Conservation (phyloP, 176 grass and related monocot species). For the Oryza rufipogon region DNA sequence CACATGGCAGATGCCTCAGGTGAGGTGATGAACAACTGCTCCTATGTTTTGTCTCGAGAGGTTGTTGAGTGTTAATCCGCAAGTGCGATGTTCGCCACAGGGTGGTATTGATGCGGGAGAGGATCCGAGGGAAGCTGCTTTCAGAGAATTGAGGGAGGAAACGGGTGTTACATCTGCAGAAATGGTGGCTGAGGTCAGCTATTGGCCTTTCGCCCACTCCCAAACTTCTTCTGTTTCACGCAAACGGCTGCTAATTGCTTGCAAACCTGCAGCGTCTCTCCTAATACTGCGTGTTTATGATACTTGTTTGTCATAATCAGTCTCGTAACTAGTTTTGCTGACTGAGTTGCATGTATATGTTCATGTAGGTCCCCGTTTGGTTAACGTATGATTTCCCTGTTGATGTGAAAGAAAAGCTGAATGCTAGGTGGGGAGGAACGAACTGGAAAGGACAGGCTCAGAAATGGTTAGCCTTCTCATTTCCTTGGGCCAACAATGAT, state of each 20-base stretch:
- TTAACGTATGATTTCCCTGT: slow-evolving; percentile 86
- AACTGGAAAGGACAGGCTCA: slow-evolving; percentile 93
- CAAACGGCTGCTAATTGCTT: not conserved
- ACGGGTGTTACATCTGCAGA: slow-evolving; percentile 84
- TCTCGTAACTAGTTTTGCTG: not conserved
- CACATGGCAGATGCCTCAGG: slow-evolving; percentile 98
- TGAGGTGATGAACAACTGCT: slow-evolving; percentile 47
- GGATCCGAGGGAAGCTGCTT: slow-evolving; percentile 67
- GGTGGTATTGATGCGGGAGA: slow-evolving; percentile 85
- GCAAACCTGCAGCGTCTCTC: not conserved
- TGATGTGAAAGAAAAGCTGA: slow-evolving; percentile 68
- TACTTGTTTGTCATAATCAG: too few relatives aligned
- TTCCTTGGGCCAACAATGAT: slow-evolving; percentile 16
- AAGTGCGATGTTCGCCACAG: not conserved
- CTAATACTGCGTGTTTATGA: not conserved
- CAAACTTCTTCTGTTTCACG: not conserved
- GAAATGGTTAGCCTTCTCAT: slow-evolving; percentile 59
- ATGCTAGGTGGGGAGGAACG: slow-evolving; percentile 77
- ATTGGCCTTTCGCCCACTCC: not conserved
- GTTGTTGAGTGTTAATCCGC: not conserved
- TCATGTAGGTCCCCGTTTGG: slow-evolving; percentile 67
- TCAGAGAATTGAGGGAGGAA: slow-evolving; percentile 87
- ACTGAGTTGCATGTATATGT: not conserved
- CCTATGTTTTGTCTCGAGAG: not conserved
- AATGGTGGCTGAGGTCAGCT: slow-evolving; percentile 72